phyloP scores from a whole-genome alignment of 192 early-diverging fungal species.

The Cetraspora pellucida region DNA sequence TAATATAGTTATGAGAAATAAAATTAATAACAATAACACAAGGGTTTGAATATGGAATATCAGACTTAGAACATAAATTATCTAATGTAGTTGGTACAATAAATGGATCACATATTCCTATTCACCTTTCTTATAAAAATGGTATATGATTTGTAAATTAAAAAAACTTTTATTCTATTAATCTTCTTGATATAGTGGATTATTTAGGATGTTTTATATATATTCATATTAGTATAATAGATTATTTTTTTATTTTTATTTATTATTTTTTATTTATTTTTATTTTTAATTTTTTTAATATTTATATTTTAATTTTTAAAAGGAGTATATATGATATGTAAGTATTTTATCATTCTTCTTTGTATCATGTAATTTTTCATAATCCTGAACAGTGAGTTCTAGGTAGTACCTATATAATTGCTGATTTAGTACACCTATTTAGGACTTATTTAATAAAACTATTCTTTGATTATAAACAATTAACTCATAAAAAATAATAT shows the following conservation, averaged over 20 bases:
- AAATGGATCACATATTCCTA: conserved; percentile 18
- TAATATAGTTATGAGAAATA: not conserved
- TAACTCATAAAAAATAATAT: not conserved
- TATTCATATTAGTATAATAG: not conserved
- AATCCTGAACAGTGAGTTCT: not conserved
- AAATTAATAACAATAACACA: not conserved
- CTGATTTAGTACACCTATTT: not conserved
- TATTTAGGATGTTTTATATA: not conserved
- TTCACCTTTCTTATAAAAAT: not conserved
- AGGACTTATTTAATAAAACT: not conserved
- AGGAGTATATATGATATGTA: not conserved
- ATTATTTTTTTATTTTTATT: not conserved
- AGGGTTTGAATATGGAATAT: not conserved
- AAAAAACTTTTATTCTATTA: not conserved
- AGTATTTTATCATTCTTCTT: not conserved
- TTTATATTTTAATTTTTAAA: not conserved
- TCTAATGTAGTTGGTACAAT: not conserved
- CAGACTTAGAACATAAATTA: not conserved
- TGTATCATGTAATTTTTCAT: not conserved
- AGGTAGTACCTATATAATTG: not conserved
- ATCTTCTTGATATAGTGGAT: no score
- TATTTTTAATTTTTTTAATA: not conserved
- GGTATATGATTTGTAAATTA: not conserved
- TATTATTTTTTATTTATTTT: not conserved
- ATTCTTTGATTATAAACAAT: not conserved